Percentiles rank a stretch among this genome's conserved stretches.
These are phyloP conservation scores for Polytrichum formosum DNA, from an alignment of 225 moss, liverwort and hornwort species.

Conservation along the genomic window DNA sequence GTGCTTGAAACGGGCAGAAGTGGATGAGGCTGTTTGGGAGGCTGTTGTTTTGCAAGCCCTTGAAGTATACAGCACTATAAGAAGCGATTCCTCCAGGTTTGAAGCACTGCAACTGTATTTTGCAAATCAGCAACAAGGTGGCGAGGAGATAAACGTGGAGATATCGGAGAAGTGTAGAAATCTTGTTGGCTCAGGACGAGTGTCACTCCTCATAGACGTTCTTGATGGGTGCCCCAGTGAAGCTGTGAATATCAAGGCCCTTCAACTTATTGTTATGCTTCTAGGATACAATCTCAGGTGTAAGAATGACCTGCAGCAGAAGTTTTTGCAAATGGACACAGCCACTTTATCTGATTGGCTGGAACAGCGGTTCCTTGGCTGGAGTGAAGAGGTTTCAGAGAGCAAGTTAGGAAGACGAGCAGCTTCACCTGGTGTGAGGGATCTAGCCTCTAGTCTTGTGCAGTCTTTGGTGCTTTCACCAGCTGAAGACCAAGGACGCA, in stretches of 20 bases:
- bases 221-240: constrained; percentile 70
- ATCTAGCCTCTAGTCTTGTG: constrained; percentile 66
- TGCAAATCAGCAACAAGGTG: constrained; percentile 29
- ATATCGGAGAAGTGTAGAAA: constrained; percentile 49
- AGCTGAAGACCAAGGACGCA: constrained; percentile 49
- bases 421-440: constrained; percentile 72
- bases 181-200: constrained; percentile 70
- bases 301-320: constrained; percentile 64
- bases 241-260: constrained; percentile 70
- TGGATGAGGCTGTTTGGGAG: constrained; percentile 80
- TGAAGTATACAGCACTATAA: constrained; percentile 68
- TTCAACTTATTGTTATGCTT: constrained; percentile 84
- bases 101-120: constrained; percentile 63
- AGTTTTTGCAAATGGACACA: constrained; percentile 69
- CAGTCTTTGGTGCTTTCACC: constrained; percentile 62
- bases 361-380: constrained; percentile 85
- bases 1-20: constrained; percentile 51
- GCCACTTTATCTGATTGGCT: constrained; percentile 73
- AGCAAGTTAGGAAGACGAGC: constrained; percentile 41
- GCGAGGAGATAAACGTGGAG: constrained; percentile 37
- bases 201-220: constrained; percentile 68
- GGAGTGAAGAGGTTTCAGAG: constrained; percentile 39
- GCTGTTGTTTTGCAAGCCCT: constrained; percentile 77
- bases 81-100: constrained; percentile 64
- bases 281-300: constrained; percentile 69